phyloP scores from a whole-genome alignment of 2,329 filamentous ascomycete species.

The Aureobasidium sp. region DNA sequence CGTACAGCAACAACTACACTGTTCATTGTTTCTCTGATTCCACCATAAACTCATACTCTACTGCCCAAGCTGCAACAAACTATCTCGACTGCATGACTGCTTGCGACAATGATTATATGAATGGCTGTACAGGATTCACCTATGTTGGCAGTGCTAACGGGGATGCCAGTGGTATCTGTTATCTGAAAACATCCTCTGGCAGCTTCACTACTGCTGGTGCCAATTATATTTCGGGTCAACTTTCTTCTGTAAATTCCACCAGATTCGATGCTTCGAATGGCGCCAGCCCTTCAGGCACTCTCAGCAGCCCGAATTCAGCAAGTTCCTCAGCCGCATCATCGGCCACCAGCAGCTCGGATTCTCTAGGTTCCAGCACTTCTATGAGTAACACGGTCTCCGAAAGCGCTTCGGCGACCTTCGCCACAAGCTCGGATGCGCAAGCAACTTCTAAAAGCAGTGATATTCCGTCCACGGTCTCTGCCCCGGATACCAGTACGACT shows the following conservation, averaged over 20 bases:
- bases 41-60: constrained; percentile 13
- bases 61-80: constrained; percentile 2
- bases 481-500: background rate
- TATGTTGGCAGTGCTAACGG: constrained; percentile 18
- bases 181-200: constrained; percentile 18
- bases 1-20: constrained; percentile 17
- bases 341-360: background rate
- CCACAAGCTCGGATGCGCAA: background rate
- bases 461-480: background rate
- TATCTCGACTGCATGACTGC: constrained; percentile 19
- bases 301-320: background rate
- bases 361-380: background rate
- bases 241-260: constrained; percentile 3
- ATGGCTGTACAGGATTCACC: constrained; percentile 19
- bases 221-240: constrained; percentile 15
- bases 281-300: background rate
- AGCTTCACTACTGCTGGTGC: constrained; percentile 5
- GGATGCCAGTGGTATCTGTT: constrained; percentile 16
- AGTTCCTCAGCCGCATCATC: background rate
- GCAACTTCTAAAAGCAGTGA: background rate
- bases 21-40: constrained; percentile 17
- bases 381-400: background rate
- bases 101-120: constrained; percentile 15
- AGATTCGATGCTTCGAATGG: background rate
- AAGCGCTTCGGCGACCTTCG: background rate